These are phyloP conservation scores for Staphylotrichum tortipilum DNA, from an alignment of 495 filamentous ascomycete species.

Conservation along the genomic window DNA sequence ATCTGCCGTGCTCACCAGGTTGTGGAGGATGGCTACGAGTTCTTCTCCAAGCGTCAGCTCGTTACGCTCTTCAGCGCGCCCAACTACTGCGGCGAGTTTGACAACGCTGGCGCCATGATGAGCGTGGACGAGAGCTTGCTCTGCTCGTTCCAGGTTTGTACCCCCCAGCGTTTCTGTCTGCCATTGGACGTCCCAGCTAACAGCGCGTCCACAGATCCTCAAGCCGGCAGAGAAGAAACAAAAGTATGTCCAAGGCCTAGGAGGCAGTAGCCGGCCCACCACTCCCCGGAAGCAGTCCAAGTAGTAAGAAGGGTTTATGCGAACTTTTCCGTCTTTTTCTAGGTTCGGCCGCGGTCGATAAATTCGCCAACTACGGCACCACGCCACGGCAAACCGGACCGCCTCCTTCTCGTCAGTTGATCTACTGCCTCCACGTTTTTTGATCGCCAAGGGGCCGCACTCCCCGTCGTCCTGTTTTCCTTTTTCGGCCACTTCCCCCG, in stretches of 20 bases:
- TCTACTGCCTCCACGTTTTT: slow-evolving; percentile 17
- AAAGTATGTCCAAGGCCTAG: slow-evolving; percentile 97
- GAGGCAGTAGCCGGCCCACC: slow-evolving; percentile 66
- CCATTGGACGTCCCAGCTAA: slow-evolving; percentile 6
- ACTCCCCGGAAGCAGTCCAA: slow-evolving; percentile 91
- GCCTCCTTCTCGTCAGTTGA: slow-evolving; percentile 11
- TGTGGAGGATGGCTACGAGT: slow-evolving; percentile 98
- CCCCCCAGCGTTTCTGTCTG: neutral
- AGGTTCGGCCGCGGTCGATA: slow-evolving; percentile 92
- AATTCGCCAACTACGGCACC: slow-evolving; percentile 21
- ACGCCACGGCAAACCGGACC: slow-evolving; percentile 9
- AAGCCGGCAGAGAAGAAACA: slow-evolving; percentile 99
- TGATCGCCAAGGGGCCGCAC: slow-evolving; percentile 15
- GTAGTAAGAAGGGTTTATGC: slow-evolving; percentile 58
- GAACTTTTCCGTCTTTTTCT: slow-evolving; percentile 73
- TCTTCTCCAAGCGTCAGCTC: slow-evolving; percentile 97
- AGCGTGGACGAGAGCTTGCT: slow-evolving; percentile 98
- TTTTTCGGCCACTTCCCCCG: slow-evolving; percentile 18
- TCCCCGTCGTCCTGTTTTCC: slow-evolving; percentile 11
- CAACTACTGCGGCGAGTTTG: slow-evolving; percentile 99
- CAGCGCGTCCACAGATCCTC: slow-evolving; percentile 59
- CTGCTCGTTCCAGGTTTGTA: slow-evolving; percentile 94
- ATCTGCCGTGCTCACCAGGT: slow-evolving; percentile 99
- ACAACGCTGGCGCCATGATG: slow-evolving; percentile 99
- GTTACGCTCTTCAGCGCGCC: slow-evolving; percentile 97